A percentile compares a stretch with the other conserved stretches of the same genome.
phyloP scores from a whole-genome alignment of 164 flowering plant genomes.

The Piper longum region DNA sequence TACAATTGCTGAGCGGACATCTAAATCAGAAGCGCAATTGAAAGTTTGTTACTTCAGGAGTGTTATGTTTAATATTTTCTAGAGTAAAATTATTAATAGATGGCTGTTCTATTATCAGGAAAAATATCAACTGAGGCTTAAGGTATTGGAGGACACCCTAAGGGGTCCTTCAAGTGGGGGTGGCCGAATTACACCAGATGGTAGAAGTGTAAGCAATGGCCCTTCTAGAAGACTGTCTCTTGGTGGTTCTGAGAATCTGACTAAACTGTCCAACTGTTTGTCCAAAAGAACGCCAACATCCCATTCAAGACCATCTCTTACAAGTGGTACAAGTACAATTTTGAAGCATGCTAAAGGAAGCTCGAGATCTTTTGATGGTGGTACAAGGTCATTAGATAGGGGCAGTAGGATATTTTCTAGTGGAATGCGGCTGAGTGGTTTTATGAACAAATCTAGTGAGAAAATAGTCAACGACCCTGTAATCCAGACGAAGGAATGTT shows the following conservation, averaged over 20 bases:
- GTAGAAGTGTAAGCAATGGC: too few relatives aligned
- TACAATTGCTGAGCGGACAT: too few relatives aligned
- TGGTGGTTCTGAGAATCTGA: constrained; percentile 7
- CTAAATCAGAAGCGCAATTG: constrained; percentile 10
- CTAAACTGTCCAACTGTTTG: too few relatives aligned
- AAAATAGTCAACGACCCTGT: background rate
- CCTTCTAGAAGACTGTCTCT: constrained; percentile 9
- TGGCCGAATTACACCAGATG: constrained; percentile 6
- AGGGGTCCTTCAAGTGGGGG: constrained; percentile 13
- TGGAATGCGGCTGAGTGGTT: background rate
- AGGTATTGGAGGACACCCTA: too few relatives aligned
- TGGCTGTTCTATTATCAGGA: constrained; percentile 2
- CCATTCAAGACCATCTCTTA: too few relatives aligned
- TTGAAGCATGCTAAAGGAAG: too few relatives aligned
- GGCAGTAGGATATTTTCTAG: background rate
- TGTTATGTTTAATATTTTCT: background rate
- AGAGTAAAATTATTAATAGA: background rate
- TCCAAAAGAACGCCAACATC: too few relatives aligned
- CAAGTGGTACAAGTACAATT: too few relatives aligned
- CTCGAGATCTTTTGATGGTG: constrained; percentile 19
- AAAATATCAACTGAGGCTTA: constrained; percentile 1
- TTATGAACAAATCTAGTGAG: background rate
- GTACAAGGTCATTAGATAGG: constrained; percentile 4
- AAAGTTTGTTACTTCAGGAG: constrained; percentile 3
- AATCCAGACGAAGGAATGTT: too few relatives aligned